Conservation (phyloP, 1,139 yeast species). For the Pichia sp. region DNA sequence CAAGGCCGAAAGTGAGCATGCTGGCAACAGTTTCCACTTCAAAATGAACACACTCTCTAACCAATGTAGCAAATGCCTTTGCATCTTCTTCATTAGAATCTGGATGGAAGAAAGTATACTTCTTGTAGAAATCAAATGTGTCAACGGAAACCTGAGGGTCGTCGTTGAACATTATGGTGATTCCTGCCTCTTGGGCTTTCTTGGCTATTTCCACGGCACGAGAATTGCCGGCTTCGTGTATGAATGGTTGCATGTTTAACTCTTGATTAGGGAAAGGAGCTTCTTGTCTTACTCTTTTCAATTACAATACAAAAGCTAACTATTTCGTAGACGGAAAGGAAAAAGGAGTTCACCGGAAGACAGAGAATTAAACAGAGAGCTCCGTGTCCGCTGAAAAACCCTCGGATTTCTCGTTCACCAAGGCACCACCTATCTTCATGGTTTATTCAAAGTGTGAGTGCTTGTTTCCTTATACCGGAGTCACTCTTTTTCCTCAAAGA, state of each 20-base stretch:
- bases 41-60: slow-evolving; percentile 20
- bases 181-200: slow-evolving; percentile 13
- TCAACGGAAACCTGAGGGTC: slow-evolving; percentile 17
- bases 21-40: slow-evolving; percentile 21
- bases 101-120: slow-evolving; percentile 16
- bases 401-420: slow-evolving; percentile 6
- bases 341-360: not conserved
- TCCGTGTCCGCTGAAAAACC: slow-evolving; percentile 4
- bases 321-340: not conserved
- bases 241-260: slow-evolving; percentile 15
- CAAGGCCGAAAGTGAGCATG: slow-evolving; percentile 18
- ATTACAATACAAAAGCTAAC: not conserved
- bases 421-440: no score
- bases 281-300: not conserved
- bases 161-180: slow-evolving; percentile 18
- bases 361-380: not conserved
- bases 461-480: not conserved
- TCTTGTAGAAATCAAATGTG: slow-evolving; percentile 13
- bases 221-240: slow-evolving; percentile 14
- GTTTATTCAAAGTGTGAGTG: not conserved
- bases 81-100: slow-evolving; percentile 11
- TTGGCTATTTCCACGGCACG: slow-evolving; percentile 15
- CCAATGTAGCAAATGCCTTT: slow-evolving; percentile 16
- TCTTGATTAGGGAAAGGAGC: not conserved
- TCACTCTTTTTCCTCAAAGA: not conserved